Evolutionary conservation across 768 basidiomycete species (phyloP), one percentile per base, ranked within the genome.

Genomic region (Boletus rufocinnamomeus): DNA sequence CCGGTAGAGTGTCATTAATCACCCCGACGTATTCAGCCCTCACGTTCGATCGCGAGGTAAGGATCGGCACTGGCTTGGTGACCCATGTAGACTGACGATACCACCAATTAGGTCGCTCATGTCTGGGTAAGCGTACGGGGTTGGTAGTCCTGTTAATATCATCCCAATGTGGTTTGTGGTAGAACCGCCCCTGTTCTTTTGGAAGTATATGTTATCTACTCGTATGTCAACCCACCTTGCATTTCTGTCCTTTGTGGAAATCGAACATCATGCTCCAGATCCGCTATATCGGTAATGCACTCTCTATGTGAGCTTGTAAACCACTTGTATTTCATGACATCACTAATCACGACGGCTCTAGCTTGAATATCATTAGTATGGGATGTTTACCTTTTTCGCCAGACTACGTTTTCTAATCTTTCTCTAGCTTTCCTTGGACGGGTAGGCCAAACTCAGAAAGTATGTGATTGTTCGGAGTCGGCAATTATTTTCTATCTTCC

Each of bases 181-280:
- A 68, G 67, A 61, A 52, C 2, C 43, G 37, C 4, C 37, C 25
- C 8, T 23, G 32, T 2, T 52, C 47, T 9, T 69, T 62, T 25
- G 68, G 67, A 50, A 64, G 56, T 30, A 46, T 69, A 11, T 53
- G 34, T n/a, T 68, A 68, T 51, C 25, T 67, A 13, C 38, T 69
- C 17, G 67, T 69, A 55, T 30, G 63, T 68, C 17, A 6, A 28
- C 17, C 27, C 7, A 11, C 19, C 4, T 50, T 47, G 21, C 21
- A n/a, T 21, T 40, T 30, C 4, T 21, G 35, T 25, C 5, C 4
- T 28, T 27, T 2, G 23, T 46, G 8, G 21, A 10, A 34, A 32
- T 38, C 7, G 32, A 3, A 32, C 17, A 13, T 10, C 28, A 19
- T n/a, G 2, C 13, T 11, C 23, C 32, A 69, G 67, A 64, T 68